phyloP scores from a whole-genome alignment of 176 grass and related monocot genomes.

The Triticum monococcum region DNA sequence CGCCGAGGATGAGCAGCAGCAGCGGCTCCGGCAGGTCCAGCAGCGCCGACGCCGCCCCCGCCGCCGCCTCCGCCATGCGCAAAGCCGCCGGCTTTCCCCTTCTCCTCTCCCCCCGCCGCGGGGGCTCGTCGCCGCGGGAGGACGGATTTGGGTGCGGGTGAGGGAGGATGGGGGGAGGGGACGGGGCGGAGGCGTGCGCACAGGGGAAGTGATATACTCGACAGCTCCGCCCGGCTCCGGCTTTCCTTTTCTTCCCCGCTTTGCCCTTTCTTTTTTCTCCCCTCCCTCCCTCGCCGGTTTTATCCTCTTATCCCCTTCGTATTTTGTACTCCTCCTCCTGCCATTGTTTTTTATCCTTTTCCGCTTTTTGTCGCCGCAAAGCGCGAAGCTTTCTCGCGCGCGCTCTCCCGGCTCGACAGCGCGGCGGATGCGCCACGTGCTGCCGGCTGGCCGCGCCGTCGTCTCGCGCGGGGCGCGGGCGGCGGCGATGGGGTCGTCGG shows the following conservation, averaged over 20 bases:
- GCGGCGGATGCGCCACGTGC: conserved; percentile 9
- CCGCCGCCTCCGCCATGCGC: conserved; percentile 32
- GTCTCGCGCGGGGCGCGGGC: conserved; percentile 11
- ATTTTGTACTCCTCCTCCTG: background rate
- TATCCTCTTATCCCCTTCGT: conserved; percentile 42
- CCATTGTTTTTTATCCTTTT: background rate
- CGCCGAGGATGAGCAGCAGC: conserved; percentile 57
- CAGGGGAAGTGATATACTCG: conserved; percentile 55
- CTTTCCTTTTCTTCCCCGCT: background rate
- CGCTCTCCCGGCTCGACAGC: background rate
- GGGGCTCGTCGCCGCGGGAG: background rate
- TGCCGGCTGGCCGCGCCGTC: background rate
- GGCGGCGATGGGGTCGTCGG: conserved; percentile 28
- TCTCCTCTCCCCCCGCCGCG: background rate
- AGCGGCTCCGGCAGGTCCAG: conserved; percentile 86
- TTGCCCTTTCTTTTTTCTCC: background rate
- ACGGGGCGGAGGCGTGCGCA: conserved; percentile 11
- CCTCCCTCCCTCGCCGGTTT: background rate
- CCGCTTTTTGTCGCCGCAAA: conserved; percentile 12
- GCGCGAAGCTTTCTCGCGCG: background rate
- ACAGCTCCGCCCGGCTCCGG: conserved; percentile 3
- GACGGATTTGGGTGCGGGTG: background rate
- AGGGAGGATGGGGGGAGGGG: background rate
- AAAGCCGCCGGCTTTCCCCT: background rate
- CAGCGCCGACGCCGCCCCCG: conserved; percentile 16